These are phyloP conservation scores for Mycena belliarum DNA, from an alignment of 768 basidiomycete genomes.

Conservation along the genomic window DNA sequence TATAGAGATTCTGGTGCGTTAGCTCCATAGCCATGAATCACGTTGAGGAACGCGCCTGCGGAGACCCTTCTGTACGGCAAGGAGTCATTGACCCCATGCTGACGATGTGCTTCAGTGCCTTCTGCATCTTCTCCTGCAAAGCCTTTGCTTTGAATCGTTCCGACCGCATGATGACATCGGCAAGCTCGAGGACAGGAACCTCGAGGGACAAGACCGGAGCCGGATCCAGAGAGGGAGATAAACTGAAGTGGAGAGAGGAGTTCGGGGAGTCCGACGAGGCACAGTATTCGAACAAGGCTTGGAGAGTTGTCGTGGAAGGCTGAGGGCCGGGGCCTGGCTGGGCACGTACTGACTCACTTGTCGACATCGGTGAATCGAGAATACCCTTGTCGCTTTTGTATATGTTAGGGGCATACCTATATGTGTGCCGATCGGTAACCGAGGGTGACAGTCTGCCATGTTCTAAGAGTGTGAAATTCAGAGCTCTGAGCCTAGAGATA, in stretches of 20 bases:
- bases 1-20: neutral
- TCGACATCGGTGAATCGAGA: too few species aligned
- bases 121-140: slow-evolving; percentile 11
- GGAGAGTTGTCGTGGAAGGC: slow-evolving; percentile 1
- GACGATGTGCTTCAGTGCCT: neutral
- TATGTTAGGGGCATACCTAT: too few species aligned
- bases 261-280: slow-evolving; percentile 9
- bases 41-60: neutral
- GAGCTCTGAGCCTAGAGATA: too few species aligned
- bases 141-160: slow-evolving; percentile 1
- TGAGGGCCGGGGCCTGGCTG: too few species aligned
- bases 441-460: too few species aligned
- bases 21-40: neutral
- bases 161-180: neutral
- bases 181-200: neutral
- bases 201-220: too few species aligned
- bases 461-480: too few species aligned
- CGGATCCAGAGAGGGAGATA: too few species aligned
- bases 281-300: slow-evolving; percentile 13
- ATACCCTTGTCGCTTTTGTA: too few species aligned
- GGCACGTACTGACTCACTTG: too few species aligned
- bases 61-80: neutral
- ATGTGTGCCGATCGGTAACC: too few species aligned
- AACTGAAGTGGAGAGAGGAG: neutral
- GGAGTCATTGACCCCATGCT: neutral